These are phyloP conservation scores for Knufia petricola DNA, from an alignment of 2,329 filamentous ascomycete genomes.

Conservation along the genomic window DNA sequence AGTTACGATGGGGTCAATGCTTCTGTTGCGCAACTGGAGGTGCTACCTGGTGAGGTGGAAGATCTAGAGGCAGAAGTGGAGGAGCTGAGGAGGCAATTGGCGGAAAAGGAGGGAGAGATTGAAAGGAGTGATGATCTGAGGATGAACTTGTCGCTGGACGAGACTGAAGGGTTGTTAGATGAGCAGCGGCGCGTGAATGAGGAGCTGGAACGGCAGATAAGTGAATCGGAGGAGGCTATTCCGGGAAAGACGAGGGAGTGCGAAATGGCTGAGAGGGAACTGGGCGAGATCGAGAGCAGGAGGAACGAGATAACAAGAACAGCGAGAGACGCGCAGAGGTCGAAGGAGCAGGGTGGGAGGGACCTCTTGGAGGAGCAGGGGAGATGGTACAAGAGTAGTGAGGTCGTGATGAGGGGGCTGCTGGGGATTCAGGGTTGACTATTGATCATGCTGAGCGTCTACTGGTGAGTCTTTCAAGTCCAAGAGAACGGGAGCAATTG, in stretches of 20 bases:
- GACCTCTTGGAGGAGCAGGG: slow-evolving; percentile 39
- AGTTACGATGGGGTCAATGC: slow-evolving; percentile 34
- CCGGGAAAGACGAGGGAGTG: slow-evolving; percentile 36
- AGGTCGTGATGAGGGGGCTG: slow-evolving; percentile 33
- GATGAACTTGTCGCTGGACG: slow-evolving; percentile 1
- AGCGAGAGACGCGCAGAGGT: slow-evolving; percentile 38
- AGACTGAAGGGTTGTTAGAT: slow-evolving; percentile 25
- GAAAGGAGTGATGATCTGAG: background rate
- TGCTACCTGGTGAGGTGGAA: slow-evolving; percentile 34
- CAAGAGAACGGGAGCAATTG: too few relatives aligned
- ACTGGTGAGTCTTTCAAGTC: too few relatives aligned
- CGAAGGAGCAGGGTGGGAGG: slow-evolving; percentile 35
- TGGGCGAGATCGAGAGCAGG: slow-evolving; percentile 35
- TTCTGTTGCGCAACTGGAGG: slow-evolving; percentile 38
- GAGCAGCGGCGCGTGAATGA: slow-evolving; percentile 34
- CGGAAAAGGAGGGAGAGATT: slow-evolving; percentile 34
- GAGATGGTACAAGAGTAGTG: slow-evolving; percentile 36
- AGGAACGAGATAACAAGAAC: slow-evolving; percentile 35
- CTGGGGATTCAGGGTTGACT: slow-evolving; percentile 27
- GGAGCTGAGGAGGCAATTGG: slow-evolving; percentile 34
- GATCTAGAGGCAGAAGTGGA: slow-evolving; percentile 33
- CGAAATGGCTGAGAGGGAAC: slow-evolving; percentile 36
- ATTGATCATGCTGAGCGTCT: too few relatives aligned
- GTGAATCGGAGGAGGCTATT: slow-evolving; percentile 34
- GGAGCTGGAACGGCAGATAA: slow-evolving; percentile 34